Evolutionary conservation across 2,329 filamentous ascomycete species (phyloP).

Genomic region (Alternaria novae-zelandiae): DNA sequence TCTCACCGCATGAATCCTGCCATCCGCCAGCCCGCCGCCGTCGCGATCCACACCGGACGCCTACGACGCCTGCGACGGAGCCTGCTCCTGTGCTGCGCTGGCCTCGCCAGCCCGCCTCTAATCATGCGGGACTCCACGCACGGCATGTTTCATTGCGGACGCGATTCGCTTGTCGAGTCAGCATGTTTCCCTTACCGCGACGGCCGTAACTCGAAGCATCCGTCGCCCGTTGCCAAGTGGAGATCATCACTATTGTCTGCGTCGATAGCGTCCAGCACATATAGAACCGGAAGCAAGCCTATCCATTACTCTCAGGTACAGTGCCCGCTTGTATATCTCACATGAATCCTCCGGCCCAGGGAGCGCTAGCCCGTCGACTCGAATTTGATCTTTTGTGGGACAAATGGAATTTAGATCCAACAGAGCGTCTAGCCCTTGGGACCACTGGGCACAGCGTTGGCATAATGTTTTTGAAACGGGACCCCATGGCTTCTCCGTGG

Average conservation of each 20-base stretch:
- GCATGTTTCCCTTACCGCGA: constrained; percentile 16
- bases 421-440: constrained; percentile 4
- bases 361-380: background rate
- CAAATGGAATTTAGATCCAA: background rate
- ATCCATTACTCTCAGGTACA: constrained; percentile 28
- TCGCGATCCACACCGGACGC: constrained; percentile 10
- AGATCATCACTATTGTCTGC: constrained; percentile 35
- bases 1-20: constrained; percentile 24
- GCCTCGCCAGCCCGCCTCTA: constrained; percentile 8
- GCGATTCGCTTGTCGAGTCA: constrained; percentile 22
- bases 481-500: constrained; percentile 22
- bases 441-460: constrained; percentile 19
- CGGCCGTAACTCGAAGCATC: constrained; percentile 20
- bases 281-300: constrained; percentile 17
- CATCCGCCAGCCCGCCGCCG: constrained; percentile 12
- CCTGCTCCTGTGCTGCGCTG: constrained; percentile 5
- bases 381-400: background rate
- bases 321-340: constrained; percentile 11
- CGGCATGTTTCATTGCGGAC: constrained; percentile 23
- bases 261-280: constrained; percentile 21
- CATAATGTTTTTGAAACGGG: constrained; percentile 21
- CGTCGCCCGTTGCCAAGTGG: constrained; percentile 36
- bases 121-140: constrained; percentile 19
- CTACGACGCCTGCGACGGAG: constrained; percentile 10
- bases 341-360: background rate